Evolutionary conservation across 345 rosid genomes (phyloP).

Genomic region (Sisymbrium altissimum): DNA sequence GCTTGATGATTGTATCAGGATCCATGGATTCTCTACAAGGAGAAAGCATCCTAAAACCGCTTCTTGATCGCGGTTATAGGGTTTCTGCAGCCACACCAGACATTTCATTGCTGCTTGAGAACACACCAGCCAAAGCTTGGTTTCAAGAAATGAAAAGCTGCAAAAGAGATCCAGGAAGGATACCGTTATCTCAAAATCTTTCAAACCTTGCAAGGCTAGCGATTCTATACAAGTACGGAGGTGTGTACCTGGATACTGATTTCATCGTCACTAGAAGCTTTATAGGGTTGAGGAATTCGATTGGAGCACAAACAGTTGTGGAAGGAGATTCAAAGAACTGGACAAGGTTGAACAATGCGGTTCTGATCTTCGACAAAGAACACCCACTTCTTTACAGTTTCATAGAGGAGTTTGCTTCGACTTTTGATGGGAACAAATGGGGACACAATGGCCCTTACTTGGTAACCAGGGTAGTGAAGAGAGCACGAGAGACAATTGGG

Average conservation of each 20-base stretch:
- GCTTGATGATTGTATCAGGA: constrained; percentile 64
- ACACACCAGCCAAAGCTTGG: constrained; percentile 77
- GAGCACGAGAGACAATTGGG: constrained; percentile 39
- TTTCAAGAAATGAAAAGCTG: constrained; percentile 53
- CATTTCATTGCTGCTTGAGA: constrained; percentile 47
- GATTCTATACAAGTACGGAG: constrained; percentile 72
- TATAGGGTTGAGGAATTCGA: constrained; percentile 47
- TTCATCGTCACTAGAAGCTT: constrained; percentile 63
- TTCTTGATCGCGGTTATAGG: constrained; percentile 46
- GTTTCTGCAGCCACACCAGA: constrained; percentile 61
- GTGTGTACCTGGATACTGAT: constrained; percentile 70
- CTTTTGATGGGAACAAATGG: constrained; percentile 80
- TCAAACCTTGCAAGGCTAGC: constrained; percentile 71
- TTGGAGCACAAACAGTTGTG: constrained; percentile 70
- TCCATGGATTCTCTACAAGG: constrained; percentile 61
- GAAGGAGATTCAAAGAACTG: constrained; percentile 49
- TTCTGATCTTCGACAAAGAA: constrained; percentile 54
- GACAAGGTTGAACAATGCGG: constrained; percentile 82
- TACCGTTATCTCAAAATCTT: constrained; percentile 69
- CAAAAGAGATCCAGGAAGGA: constrained; percentile 67
- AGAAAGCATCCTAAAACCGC: constrained; percentile 47
- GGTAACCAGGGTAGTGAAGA: constrained; percentile 59
- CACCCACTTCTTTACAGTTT: constrained; percentile 64
- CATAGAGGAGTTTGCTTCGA: constrained; percentile 65
- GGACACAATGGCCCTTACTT: constrained; percentile 86